Base-by-base conservation (phyloP, 2,329 filamentous ascomycete species). In the Tricladium varicosporioides region DNA sequence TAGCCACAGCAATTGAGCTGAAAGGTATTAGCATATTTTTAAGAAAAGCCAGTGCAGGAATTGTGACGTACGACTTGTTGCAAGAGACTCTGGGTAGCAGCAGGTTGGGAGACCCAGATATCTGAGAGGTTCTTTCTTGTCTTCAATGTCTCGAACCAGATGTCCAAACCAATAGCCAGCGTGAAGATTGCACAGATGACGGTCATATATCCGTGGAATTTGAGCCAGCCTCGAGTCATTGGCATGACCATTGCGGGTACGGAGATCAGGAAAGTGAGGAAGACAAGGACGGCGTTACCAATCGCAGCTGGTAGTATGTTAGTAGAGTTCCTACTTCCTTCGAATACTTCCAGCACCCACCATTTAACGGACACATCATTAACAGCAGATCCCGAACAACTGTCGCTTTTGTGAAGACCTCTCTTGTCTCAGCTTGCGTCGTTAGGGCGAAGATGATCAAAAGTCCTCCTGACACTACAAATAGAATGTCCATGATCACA, bases 1-100 rank as follows among this genome's bases (percentile, higher is more conserved):
- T 90, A 94, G 60, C 90, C 90, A 66, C 90, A 94, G 82, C 90
- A 94, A 65, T 83, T 71, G 71, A 93, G 92, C 85, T 91, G 67
- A 67, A 56, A 19, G 3, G 64, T 42, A 53, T 62, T 53, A 63
- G 49, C 43, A 49, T 48, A 8, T 45, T 2, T 15, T 5, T 4
- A 22, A 22, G 18, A 22, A 36, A 27, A 27, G 7, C n/a, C n/a
- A 27, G 22, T 27, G 22, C 7, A 27, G 22, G 22, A 27, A 27
- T 27, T 27, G 22, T 4, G 22, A 27, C 81, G 53, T 75, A 91
- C 88, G 68, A 81, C 78, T 65, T 82, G 80, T 72, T 94, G 89
- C 70, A 94, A 78, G 53, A 92, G 74, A 62, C 81, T 83, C 72
- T 92, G 88, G 3, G 85, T 77, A 1, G 73, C 64, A 0, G 79